Percentiles rank a stretch among this genome's conserved stretches.
Evolutionary conservation across 1,284 basidiomycete genomes (phyloP).

Genomic region (Moesziomyces aphidis): DNA sequence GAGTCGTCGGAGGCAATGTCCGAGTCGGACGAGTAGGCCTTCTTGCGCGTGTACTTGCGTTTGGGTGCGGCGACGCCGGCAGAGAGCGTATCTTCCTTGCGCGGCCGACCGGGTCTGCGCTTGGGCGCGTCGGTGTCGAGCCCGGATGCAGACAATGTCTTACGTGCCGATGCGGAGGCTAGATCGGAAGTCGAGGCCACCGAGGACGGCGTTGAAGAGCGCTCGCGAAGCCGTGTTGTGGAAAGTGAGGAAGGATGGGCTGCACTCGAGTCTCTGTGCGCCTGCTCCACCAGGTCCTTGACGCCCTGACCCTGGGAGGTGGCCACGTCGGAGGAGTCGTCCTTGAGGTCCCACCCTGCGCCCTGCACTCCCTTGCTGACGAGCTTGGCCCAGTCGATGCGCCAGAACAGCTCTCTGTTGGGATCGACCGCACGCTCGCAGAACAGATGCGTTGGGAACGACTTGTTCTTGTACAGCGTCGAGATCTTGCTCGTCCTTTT

Average conservation of each 20-base stretch:
- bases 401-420: slow-evolving; percentile 51
- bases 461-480: slow-evolving; percentile 40
- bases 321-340: slow-evolving; percentile 39
- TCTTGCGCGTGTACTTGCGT: slow-evolving; percentile 24
- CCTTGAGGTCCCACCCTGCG: slow-evolving; percentile 47
- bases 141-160: slow-evolving; percentile 13
- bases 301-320: slow-evolving; percentile 43
- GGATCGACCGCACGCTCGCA: slow-evolving; percentile 51
- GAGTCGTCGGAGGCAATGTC: slow-evolving; percentile 46
- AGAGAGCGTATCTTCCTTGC: slow-evolving; percentile 39
- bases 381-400: slow-evolving; percentile 45
- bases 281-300: slow-evolving; percentile 48
- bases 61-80: slow-evolving; percentile 32
- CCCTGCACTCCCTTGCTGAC: slow-evolving; percentile 36
- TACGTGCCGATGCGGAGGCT: slow-evolving; percentile 6
- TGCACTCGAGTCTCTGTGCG: slow-evolving; percentile 13
- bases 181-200: slow-evolving; percentile 15
- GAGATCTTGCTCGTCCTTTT: slow-evolving; percentile 15
- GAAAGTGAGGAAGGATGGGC: not conserved
- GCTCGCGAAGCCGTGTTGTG: slow-evolving; percentile 3
- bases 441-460: slow-evolving; percentile 48
- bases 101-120: slow-evolving; percentile 36
- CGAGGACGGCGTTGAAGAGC: slow-evolving; percentile 23
- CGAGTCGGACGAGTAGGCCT: slow-evolving; percentile 33
- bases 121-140: slow-evolving; percentile 26